phyloP scores from a whole-genome alignment of 805 yeast species.

The Starmera quercuum region DNA sequence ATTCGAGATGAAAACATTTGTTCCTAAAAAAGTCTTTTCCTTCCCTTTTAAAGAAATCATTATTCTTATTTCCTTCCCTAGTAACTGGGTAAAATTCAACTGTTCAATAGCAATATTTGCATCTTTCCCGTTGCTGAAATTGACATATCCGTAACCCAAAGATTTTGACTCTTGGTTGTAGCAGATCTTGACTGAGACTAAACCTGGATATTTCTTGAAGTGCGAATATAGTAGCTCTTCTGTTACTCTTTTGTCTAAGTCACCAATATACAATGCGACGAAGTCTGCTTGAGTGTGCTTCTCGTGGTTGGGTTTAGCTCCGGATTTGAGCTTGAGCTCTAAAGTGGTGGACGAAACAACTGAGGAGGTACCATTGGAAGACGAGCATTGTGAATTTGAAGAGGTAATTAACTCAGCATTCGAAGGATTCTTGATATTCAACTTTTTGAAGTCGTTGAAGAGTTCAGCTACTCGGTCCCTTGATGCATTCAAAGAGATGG shows the following conservation, averaged over 20 bases:
- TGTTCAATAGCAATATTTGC: slow-evolving; percentile 51
- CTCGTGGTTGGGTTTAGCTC: slow-evolving; percentile 1
- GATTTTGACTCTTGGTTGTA: slow-evolving; percentile 47
- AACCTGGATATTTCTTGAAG: slow-evolving; percentile 36
- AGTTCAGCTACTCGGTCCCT: slow-evolving; percentile 19
- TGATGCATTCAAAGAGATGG: slow-evolving; percentile 17
- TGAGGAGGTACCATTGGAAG: slow-evolving; percentile 1
- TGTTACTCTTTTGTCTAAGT: slow-evolving; percentile 40
- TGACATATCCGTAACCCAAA: slow-evolving; percentile 69
- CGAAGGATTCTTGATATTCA: neutral
- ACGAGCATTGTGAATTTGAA: neutral
- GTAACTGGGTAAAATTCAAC: slow-evolving; percentile 40
- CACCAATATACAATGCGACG: slow-evolving; percentile 53
- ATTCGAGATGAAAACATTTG: slow-evolving; percentile 43
- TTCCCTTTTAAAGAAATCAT: slow-evolving; percentile 48
- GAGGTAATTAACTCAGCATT: neutral
- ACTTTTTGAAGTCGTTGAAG: slow-evolving; percentile 18
- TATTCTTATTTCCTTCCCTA: slow-evolving; percentile 40
- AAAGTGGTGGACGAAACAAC: slow-evolving; percentile 11
- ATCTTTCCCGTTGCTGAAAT: slow-evolving; percentile 41
- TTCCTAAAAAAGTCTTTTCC: slow-evolving; percentile 31
- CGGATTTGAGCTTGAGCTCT: slow-evolving; percentile 6
- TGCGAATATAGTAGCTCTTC: slow-evolving; percentile 38
- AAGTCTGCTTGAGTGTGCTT: slow-evolving; percentile 7
- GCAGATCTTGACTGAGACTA: slow-evolving; percentile 55